Evolutionary conservation across 257 asterid species (phyloP).

Genomic region (Nyctanthes arbortristis): DNA sequence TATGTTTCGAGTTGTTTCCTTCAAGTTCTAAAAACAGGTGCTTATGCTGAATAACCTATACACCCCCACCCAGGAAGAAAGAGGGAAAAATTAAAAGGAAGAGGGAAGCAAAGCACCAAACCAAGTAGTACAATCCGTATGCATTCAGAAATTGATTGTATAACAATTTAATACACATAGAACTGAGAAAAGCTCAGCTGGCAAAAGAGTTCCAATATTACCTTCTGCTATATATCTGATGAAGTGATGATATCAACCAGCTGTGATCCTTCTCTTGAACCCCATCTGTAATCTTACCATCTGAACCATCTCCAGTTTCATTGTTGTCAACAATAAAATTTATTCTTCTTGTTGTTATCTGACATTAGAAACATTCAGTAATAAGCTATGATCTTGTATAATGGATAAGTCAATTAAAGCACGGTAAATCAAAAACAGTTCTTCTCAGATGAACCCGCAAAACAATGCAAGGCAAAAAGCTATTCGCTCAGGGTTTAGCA

Average conservation of each 20-base stretch:
- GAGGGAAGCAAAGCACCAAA: constrained; percentile 19
- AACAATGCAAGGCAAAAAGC: constrained; percentile 14
- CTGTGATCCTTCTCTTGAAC: constrained; percentile 86
- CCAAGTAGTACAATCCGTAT: constrained; percentile 17
- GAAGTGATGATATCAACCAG: constrained; percentile 92
- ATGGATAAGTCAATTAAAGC: constrained; percentile 20
- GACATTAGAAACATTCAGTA: constrained; percentile 35
- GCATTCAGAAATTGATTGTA: constrained; percentile 10
- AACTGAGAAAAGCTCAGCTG: constrained; percentile 23
- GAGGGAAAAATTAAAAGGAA: neutral
- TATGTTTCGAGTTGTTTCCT: constrained; percentile 12
- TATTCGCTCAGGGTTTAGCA: constrained; percentile 11
- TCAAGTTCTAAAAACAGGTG: constrained; percentile 2
- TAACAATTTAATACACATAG: constrained; percentile 10
- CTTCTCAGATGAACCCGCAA: constrained; percentile 2
- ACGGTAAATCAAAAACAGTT: constrained; percentile 6
- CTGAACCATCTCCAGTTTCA: constrained; percentile 49
- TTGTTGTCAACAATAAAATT: constrained; percentile 80
- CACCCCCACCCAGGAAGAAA: neutral
- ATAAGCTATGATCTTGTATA: neutral
- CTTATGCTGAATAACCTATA: constrained; percentile 12
- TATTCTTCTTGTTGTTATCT: constrained; percentile 91
- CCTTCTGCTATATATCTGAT: constrained; percentile 99
- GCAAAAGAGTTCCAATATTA: constrained; percentile 35
- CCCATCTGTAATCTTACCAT: constrained; percentile 45